Evolutionary conservation across 768 basidiomycete genomes (phyloP), one percentile per base, ranked within the genome.

Genomic region (Gymnopilus junonius): DNA sequence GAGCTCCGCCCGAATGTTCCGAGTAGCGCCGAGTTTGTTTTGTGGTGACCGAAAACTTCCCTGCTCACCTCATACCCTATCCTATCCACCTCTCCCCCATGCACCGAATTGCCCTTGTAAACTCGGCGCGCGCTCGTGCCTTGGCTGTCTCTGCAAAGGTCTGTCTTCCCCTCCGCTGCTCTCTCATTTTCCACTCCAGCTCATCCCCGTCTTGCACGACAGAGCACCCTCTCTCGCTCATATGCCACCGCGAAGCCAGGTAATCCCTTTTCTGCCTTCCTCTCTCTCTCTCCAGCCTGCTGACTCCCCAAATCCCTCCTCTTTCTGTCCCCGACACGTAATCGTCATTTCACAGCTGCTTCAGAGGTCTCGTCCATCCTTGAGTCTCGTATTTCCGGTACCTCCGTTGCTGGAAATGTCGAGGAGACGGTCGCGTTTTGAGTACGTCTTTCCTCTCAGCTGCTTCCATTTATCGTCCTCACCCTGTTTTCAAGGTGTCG

Each of bases 311-410:
- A 65, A 67, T 66, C 61, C 64, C 50, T 55, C 50, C 34, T 68
- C 61, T 67, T 65, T 69, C 72, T 62, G 64, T 27, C 67, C 60
- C 54, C 69, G 61, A 65, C 65, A 68, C 60, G 63, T 76, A 70
- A 75, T 74, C 76, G 74, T 78, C 75, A 80, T 74, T 65, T 67
- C 55, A n/a, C 72, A 97, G 97, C 95, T 76, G 97, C 97, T 69
- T 97, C 96, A 72, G 97, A 99, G 87, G 97, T 99, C 70, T 97
- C 97, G 46, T 95, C 95, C 72, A 98, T 99, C 83, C 89, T 99
- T 75, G 97, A 99, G 87, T 92, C 92, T 74, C 94, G 97, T 77
- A 99, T 99, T 78, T 87, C 96, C 69, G 97, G 97, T 77, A 86
- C 93, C 68, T 83, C 91, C 70, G 83, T 95, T 70, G 90, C 93